These are phyloP conservation scores for Erodium trifolium DNA, from an alignment of 441 rosid genomes.

Conservation along the genomic window DNA sequence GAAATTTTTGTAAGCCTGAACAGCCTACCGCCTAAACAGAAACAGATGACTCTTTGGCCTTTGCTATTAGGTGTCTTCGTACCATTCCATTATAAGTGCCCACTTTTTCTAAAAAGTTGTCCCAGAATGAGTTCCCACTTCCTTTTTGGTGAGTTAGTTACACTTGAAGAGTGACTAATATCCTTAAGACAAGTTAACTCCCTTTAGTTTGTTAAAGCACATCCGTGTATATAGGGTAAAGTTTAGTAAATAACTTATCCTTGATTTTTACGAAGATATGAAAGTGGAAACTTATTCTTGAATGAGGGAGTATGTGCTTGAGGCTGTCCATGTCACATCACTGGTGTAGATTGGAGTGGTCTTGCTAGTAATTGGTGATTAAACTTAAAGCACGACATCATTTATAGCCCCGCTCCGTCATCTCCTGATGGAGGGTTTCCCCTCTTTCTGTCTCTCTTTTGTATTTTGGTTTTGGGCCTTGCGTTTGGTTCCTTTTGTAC, in stretches of 20 bases:
- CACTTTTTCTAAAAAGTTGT: background rate
- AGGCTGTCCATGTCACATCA: background rate
- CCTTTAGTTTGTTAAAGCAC: background rate
- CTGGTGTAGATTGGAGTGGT: background rate
- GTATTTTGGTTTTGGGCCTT: too few species aligned
- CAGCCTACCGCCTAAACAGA: slow-evolving; percentile 1
- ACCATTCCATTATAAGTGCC: slow-evolving; percentile 1
- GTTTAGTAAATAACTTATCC: background rate
- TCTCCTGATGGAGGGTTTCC: too few species aligned
- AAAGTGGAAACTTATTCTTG: background rate
- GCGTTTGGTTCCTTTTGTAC: too few species aligned
- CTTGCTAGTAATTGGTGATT: slow-evolving; percentile 3
- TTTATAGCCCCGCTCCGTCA: too few species aligned
- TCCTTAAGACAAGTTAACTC: background rate
- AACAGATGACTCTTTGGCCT: background rate
- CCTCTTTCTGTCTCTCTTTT: too few species aligned
- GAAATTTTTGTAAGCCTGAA: background rate
- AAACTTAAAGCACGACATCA: slow-evolving; percentile 1
- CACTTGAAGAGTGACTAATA: background rate
- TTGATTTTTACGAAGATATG: background rate
- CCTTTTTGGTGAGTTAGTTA: background rate
- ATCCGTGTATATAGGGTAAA: background rate
- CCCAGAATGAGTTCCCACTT: background rate
- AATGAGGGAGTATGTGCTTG: background rate
- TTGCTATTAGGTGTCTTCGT: background rate